A percentile compares a stretch with the other conserved stretches of the same genome.
Conservation (phyloP, 2,329 filamentous ascomycete species). For the Hymenotorrendiella dingleyae region DNA sequence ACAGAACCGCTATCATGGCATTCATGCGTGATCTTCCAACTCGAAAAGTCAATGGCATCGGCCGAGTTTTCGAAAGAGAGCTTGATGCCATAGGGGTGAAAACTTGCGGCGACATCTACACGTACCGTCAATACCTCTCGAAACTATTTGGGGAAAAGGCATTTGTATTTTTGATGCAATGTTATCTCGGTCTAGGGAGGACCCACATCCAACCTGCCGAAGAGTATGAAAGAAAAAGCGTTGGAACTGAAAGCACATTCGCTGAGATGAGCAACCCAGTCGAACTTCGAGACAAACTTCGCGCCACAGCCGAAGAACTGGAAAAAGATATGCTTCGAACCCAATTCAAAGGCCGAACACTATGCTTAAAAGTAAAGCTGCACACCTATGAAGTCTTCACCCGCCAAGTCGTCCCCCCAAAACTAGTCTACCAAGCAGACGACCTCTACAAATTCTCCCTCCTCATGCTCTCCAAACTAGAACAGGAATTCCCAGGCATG, state of each 20-base stretch:
- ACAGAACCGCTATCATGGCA: slow-evolving; percentile 68
- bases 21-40: slow-evolving; percentile 84
- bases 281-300: slow-evolving; percentile 69
- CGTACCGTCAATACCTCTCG: slow-evolving; percentile 64
- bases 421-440: slow-evolving; percentile 65
- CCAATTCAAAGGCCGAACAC: slow-evolving; percentile 81
- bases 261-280: slow-evolving; percentile 65
- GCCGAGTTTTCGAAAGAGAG: slow-evolving; percentile 86
- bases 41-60: slow-evolving; percentile 91
- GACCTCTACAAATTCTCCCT: slow-evolving; percentile 78
- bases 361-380: slow-evolving; percentile 88
- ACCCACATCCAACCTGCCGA: slow-evolving; percentile 82
- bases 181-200: slow-evolving; percentile 78
- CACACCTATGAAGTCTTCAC: slow-evolving; percentile 92
- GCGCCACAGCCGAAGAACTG: slow-evolving; percentile 75
- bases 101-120: slow-evolving; percentile 83
- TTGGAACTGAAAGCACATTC: slow-evolving; percentile 92
- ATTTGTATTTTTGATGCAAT: slow-evolving; percentile 77
- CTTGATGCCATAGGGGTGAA: slow-evolving; percentile 81
- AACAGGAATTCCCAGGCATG: slow-evolving; percentile 75
- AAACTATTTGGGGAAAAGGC: slow-evolving; percentile 88
- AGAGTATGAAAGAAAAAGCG: slow-evolving; percentile 85
- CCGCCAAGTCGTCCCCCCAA: slow-evolving; percentile 69
- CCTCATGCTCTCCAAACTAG: slow-evolving; percentile 77
- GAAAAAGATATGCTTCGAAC: slow-evolving; percentile 78